Evolutionary conservation across 2,329 filamentous ascomycete genomes (phyloP).

Genomic region (Sarocladiaceae sp.): DNA sequence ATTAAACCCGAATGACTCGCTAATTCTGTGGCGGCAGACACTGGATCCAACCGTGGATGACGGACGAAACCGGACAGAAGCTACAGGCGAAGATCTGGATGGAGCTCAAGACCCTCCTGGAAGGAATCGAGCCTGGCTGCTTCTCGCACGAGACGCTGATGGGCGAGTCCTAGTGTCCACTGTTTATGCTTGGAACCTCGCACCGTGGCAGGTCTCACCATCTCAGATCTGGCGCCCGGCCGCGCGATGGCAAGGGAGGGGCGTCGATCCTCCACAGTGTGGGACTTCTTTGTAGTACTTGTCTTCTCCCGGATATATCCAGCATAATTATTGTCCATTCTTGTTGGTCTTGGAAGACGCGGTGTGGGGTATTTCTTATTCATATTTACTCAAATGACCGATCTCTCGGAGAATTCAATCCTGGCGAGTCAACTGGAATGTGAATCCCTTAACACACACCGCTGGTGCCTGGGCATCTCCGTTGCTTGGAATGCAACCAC

Average conservation of each 20-base stretch:
- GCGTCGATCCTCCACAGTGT: background rate
- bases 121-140: conserved; percentile 23
- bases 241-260: background rate
- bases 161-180: background rate
- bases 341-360: background rate
- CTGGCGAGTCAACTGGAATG: background rate
- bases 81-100: conserved; percentile 23
- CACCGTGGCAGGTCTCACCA: background rate
- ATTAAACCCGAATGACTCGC: background rate
- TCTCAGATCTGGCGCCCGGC: background rate
- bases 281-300: background rate
- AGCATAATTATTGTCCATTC: background rate
- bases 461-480: background rate
- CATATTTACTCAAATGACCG: no score
- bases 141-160: conserved; percentile 11
- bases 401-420: no score
- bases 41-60: conserved; percentile 19
- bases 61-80: conserved; percentile 14
- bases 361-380: background rate
- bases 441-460: background rate
- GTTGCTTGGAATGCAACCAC: background rate
- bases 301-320: no score
- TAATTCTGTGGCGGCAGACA: conserved; percentile 2
- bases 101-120: conserved; percentile 20
- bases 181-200: background rate